A percentile compares a stretch with the other conserved stretches of the same genome.
These are phyloP conservation scores for Phyllosticta citrichinensis DNA, from an alignment of 2,329 filamentous ascomycete species.

Conservation along the genomic window DNA sequence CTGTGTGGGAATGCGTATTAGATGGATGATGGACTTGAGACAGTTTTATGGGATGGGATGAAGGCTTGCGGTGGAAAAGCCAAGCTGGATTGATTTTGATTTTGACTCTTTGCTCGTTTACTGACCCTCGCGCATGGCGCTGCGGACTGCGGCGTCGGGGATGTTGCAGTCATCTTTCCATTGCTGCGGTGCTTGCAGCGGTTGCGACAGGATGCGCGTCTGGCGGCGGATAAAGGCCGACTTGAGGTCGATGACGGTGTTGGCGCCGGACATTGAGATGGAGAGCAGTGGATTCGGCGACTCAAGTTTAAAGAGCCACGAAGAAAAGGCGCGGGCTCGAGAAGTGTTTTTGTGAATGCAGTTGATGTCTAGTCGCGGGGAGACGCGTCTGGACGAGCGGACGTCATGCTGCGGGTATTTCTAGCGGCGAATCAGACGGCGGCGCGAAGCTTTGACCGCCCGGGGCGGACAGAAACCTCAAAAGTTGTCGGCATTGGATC, in stretches of 20 bases:
- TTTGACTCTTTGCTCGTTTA: neutral
- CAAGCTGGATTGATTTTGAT: too few relatives aligned
- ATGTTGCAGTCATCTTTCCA: slow-evolving; percentile 43
- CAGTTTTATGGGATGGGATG: neutral
- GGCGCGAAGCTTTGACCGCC: neutral
- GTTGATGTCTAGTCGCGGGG: neutral
- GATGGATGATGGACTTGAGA: slow-evolving; percentile 1
- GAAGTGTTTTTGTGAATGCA: neutral
- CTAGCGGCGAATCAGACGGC: slow-evolving; percentile 1
- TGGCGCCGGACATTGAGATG: neutral
- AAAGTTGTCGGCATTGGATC: slow-evolving; percentile 8
- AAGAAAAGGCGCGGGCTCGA: neutral
- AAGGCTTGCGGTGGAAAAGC: too few relatives aligned
- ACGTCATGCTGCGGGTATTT: neutral
- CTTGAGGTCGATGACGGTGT: slow-evolving; percentile 49
- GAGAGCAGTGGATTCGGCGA: too few relatives aligned
- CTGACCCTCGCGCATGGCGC: slow-evolving; percentile 42
- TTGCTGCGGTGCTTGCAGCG: slow-evolving; percentile 45
- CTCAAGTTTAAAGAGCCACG: too few relatives aligned
- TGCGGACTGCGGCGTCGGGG: slow-evolving; percentile 38
- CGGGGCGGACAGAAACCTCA: neutral
- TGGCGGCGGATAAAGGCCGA: slow-evolving; percentile 53
- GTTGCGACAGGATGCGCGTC: slow-evolving; percentile 52
- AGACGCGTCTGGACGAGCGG: slow-evolving; percentile 3
- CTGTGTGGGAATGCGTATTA: slow-evolving; percentile 21